These are phyloP conservation scores for Ogataea allantospora DNA, from an alignment of 805 yeast genomes.

Conservation along the genomic window DNA sequence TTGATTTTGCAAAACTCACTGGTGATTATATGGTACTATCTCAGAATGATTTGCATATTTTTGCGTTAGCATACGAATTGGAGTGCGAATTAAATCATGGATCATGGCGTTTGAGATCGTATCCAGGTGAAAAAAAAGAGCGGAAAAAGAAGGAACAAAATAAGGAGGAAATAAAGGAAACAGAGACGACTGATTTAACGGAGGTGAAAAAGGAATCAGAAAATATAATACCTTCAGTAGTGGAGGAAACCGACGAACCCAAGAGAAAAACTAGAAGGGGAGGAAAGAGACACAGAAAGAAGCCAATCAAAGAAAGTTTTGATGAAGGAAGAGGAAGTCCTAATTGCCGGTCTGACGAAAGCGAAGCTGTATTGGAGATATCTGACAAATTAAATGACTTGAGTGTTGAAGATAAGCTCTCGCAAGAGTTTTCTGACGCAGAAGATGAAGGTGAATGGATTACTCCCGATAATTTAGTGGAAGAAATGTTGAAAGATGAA, in stretches of 20 bases:
- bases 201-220: slow-evolving; percentile 3
- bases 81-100: slow-evolving; percentile 71
- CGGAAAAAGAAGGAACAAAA: slow-evolving; percentile 18
- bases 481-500: slow-evolving; percentile 65
- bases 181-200: slow-evolving; percentile 10
- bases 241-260: slow-evolving; percentile 16
- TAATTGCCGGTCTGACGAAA: too few relatives aligned
- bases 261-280: slow-evolving; percentile 58
- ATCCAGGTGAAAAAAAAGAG: slow-evolving; percentile 60
- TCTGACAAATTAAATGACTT: slow-evolving; percentile 1
- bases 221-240: too few relatives aligned
- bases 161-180: slow-evolving; percentile 9
- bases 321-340: slow-evolving; percentile 10
- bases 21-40: slow-evolving; percentile 91
- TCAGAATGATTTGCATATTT: slow-evolving; percentile 85
- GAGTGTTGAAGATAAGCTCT: slow-evolving; percentile 20
- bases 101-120: slow-evolving; percentile 65
- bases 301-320: slow-evolving; percentile 24
- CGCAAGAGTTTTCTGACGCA: slow-evolving; percentile 57
- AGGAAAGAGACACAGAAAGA: slow-evolving; percentile 62
- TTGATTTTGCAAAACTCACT: slow-evolving; percentile 76
- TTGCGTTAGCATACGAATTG: slow-evolving; percentile 88
- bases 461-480: slow-evolving; percentile 78
- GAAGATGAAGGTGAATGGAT: slow-evolving; percentile 92
- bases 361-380: not conserved